Conservation (phyloP, 2,329 filamentous ascomycete genomes). For the Penicillium sp. region DNA sequence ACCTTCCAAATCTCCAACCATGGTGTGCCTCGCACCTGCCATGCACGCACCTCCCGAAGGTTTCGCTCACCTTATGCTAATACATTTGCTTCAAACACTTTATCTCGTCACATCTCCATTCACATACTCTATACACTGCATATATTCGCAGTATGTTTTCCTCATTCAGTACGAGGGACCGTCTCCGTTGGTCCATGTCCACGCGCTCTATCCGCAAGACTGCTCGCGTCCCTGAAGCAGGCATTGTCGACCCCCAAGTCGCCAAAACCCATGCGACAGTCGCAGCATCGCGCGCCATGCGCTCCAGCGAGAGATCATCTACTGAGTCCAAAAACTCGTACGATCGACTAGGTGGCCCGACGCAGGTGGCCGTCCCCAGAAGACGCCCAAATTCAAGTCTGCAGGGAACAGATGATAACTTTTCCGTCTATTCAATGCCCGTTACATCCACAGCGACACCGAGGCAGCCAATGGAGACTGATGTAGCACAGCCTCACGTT, state of each 20-base stretch:
- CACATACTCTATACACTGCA: conserved; percentile 26
- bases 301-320: conserved; percentile 32
- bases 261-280: conserved; percentile 38
- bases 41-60: neutral
- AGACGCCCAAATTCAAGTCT: conserved; percentile 21
- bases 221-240: conserved; percentile 17
- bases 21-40: neutral
- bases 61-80: neutral
- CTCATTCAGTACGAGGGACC: conserved; percentile 29
- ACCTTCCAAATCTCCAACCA: neutral
- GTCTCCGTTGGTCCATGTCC: conserved; percentile 40
- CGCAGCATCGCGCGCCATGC: conserved; percentile 46
- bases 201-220: conserved; percentile 36
- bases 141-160: conserved; percentile 26
- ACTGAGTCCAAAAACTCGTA: conserved; percentile 28
- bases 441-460: neutral
- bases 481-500: conserved; percentile 8
- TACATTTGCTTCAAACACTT: neutral
- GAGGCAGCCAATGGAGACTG: conserved; percentile 2
- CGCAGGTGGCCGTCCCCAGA: conserved; percentile 26
- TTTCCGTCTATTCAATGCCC: conserved; percentile 1
- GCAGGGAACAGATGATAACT: conserved; percentile 12
- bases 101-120: conserved; percentile 13
- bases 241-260: neutral
- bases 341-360: conserved; percentile 29